phyloP scores from a whole-genome alignment of 306 rosid genomes.

The Inga oerstediana region DNA sequence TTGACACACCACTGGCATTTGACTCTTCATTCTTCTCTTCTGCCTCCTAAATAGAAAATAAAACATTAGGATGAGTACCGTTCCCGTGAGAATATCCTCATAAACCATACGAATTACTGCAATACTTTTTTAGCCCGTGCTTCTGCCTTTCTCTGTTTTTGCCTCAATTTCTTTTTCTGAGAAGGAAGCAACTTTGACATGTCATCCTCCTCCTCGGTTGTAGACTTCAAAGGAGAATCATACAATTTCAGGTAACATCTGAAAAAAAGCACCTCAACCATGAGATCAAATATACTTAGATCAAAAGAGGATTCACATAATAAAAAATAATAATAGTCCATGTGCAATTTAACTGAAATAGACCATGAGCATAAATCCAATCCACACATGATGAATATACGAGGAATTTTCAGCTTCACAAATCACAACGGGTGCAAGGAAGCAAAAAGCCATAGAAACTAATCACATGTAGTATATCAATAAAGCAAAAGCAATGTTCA shows the following conservation, averaged over 20 bases:
- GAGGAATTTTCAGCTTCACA: background rate
- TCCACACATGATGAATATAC: constrained; percentile 1
- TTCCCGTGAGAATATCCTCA: background rate
- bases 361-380: background rate
- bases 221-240: constrained; percentile 85
- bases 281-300: constrained; percentile 18
- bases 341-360: background rate
- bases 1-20: constrained; percentile 58
- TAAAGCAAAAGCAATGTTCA: constrained; percentile 23
- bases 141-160: constrained; percentile 94
- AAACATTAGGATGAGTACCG: constrained; percentile 18
- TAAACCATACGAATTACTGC: too few species aligned
- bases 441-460: background rate
- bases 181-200: constrained; percentile 89
- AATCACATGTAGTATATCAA: background rate
- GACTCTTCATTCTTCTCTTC: constrained; percentile 86
- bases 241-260: constrained; percentile 89
- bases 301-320: background rate
- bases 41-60: constrained; percentile 71
- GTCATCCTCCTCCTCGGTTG: constrained; percentile 73
- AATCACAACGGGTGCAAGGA: background rate
- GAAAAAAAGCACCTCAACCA: constrained; percentile 34
- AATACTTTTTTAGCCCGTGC: constrained; percentile 91
- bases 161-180: constrained; percentile 97
- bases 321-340: background rate